Percentiles rank a stretch among this genome's conserved stretches.
Evolutionary conservation across 192 early-diverging fungal species (phyloP).

Genomic region (Umbelopsis isabellina): DNA sequence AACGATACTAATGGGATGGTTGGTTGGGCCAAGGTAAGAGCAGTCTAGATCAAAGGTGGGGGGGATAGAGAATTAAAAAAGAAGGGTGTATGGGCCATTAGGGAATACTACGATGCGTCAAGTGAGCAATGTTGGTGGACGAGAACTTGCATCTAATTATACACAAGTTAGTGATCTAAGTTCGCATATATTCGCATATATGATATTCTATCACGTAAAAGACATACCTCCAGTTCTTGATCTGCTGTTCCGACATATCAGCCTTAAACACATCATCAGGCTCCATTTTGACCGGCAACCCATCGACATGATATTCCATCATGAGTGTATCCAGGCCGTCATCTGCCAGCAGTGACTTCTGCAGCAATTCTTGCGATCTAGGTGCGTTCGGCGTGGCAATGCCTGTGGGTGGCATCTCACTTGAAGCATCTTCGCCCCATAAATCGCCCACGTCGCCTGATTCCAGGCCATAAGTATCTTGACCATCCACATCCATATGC

Average conservation of each 20-base stretch:
- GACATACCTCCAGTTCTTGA: conserved; percentile 6
- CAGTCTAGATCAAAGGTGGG: not conserved
- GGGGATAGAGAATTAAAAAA: not conserved
- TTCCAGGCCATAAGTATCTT: not conserved
- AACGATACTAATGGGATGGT: too few relatives aligned
- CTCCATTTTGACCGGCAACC: conserved; percentile 22
- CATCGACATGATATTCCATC: conserved; percentile 16
- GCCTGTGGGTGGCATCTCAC: conserved; percentile 4
- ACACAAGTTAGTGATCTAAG: not conserved
- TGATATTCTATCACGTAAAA: not conserved
- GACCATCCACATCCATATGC: not conserved
- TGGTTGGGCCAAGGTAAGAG: too few relatives aligned
- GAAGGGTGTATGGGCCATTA: not conserved
- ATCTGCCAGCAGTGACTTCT: not conserved
- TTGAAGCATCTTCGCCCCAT: conserved; percentile 10
- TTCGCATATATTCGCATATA: too few relatives aligned
- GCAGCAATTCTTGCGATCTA: not conserved
- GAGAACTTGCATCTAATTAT: conserved; percentile 29
- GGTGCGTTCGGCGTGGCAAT: not conserved
- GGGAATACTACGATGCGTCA: conserved; percentile 22
- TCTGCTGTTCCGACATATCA: not conserved
- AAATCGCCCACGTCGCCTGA: conserved; percentile 3
- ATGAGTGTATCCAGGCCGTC: not conserved
- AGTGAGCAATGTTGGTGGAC: conserved; percentile 30
- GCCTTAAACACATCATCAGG: conserved; percentile 18